These are phyloP conservation scores for Sporothrix variecibatus DNA, from an alignment of 2,329 filamentous ascomycete genomes.

Conservation along the genomic window DNA sequence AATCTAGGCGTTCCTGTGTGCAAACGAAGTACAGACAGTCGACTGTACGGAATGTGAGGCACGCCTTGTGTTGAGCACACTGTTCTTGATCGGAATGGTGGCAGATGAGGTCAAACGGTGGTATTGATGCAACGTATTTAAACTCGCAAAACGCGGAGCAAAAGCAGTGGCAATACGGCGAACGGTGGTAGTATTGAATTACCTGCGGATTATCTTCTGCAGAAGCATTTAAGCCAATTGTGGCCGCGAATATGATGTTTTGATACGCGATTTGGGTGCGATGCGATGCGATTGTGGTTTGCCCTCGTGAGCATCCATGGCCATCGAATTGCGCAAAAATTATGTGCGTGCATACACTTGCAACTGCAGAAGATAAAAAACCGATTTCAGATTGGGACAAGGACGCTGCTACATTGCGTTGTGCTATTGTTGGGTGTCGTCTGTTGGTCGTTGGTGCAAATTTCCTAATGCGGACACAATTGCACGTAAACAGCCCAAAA, in stretches of 20 bases:
- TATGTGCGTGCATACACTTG: not conserved
- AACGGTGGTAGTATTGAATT: not conserved
- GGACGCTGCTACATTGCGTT: not conserved
- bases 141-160: not conserved
- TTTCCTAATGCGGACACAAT: constrained; percentile 16
- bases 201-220: not conserved
- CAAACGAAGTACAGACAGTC: not conserved
- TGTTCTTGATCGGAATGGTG: constrained; percentile 1
- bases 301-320: not conserved
- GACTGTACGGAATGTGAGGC: not conserved
- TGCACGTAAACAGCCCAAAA: not conserved
- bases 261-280: not conserved
- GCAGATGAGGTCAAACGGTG: constrained; percentile 1
- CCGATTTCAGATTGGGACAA: too few relatives aligned
- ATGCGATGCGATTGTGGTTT: not conserved
- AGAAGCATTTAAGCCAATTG: not conserved
- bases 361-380: not conserved
- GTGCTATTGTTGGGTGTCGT: not conserved
- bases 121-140: not conserved
- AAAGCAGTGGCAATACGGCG: not conserved
- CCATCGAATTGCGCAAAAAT: not conserved
- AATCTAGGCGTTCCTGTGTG: not conserved
- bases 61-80: not conserved
- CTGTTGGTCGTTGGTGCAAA: constrained; percentile 12
- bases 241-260: not conserved